Conservation (phyloP, 768 basidiomycete species). For the Lyophyllum atratum region DNA sequence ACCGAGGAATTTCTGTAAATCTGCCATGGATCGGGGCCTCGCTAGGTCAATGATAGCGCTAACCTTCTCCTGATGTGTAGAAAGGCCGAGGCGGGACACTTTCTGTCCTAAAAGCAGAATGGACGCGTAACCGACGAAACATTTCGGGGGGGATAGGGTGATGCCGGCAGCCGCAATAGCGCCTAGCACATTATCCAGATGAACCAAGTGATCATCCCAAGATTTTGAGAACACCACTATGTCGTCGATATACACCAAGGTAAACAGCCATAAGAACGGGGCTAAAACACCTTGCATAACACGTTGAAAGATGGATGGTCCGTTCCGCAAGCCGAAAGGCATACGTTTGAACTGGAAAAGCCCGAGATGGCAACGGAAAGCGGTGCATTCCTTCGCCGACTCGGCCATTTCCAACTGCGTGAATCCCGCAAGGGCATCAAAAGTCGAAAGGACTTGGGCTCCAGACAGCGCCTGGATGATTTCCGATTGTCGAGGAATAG, state of each 20-base stretch:
- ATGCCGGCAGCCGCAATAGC: slow-evolving; percentile 28
- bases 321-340: slow-evolving; percentile 39
- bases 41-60: slow-evolving; percentile 31
- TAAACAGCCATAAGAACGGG: slow-evolving; percentile 39
- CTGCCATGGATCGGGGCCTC: slow-evolving; percentile 23
- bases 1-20: slow-evolving; percentile 35
- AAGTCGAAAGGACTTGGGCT: slow-evolving; percentile 29
- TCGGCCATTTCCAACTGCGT: slow-evolving; percentile 35
- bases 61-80: slow-evolving; percentile 38
- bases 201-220: slow-evolving; percentile 30
- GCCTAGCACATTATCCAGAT: slow-evolving; percentile 29
- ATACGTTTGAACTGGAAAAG: slow-evolving; percentile 41
- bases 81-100: slow-evolving; percentile 37
- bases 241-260: slow-evolving; percentile 44
- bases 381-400: slow-evolving; percentile 31
- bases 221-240: slow-evolving; percentile 34
- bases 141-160: slow-evolving; percentile 36
- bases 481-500: slow-evolving; percentile 23
- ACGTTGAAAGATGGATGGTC: slow-evolving; percentile 41
- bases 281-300: slow-evolving; percentile 39
- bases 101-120: slow-evolving; percentile 40
- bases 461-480: slow-evolving; percentile 32
- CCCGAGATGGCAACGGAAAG: slow-evolving; percentile 40
- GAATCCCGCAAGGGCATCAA: slow-evolving; percentile 41
- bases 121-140: slow-evolving; percentile 33